Evolutionary conservation across 2,329 filamentous ascomycete species (phyloP), one percentile per base, ranked within the genome.

Genomic region (Aspergillus carbonarius): DNA sequence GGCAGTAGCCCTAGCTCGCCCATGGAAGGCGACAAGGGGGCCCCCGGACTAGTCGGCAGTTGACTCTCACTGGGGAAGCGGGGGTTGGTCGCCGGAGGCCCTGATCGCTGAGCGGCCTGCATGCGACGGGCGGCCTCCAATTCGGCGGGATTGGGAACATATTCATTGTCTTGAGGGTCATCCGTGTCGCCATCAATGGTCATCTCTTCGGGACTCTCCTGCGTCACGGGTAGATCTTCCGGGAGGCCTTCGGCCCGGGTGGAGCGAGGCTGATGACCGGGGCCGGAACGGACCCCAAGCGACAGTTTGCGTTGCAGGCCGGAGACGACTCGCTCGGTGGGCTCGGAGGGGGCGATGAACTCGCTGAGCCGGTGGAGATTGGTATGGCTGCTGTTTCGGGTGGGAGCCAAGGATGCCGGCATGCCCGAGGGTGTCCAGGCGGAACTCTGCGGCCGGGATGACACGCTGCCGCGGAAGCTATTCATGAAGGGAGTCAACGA

Each of bases 401-500:
- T 68, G 48, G 72, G 67, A 8, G 54, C 40, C n/a, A 66, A 54
- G 23, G 68, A 72, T 5, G 75, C 69, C 32, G 69, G 72, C 34
- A 67, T 56, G 9, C n/a, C n/a, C n/a, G n/a, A n/a, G n/a, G 5
- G 64, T 65, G 69, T 67, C 4, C 69, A 72, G 37, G 64, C 37
- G 1, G 61, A 15, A 18, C 32, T 30, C 13, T 18, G 27, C 27
- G 70, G 13, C 64, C 65, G 46, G n/a, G 17, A 32, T 63, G 60
- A 4, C 64, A 61, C 2, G 60, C 60, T 37, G 63, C 60, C 4
- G 65, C 68, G 1, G 63, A 13, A 64, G 44, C 71, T 73, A 59
- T 73, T 74, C 77, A 75, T 40, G 76, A 76, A 32, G 72, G 66
- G 5, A 15, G 76, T 72, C 3, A 70, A 72, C 15, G 65, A 59